phyloP scores from a whole-genome alignment of 345 rosid species.

The Eucalyptus sp. region DNA sequence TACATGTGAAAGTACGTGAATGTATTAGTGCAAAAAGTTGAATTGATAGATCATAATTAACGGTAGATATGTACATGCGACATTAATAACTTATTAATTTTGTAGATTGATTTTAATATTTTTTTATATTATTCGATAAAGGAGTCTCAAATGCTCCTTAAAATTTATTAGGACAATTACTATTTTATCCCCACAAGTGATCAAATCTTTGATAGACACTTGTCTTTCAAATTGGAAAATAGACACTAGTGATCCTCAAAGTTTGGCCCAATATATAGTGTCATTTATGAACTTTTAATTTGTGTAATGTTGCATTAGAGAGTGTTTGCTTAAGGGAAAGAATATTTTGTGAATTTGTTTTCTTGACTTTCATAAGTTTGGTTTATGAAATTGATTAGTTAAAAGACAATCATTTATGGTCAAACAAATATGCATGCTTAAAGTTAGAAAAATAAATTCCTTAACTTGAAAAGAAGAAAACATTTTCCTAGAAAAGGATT shows the following conservation, averaged over 20 bases:
- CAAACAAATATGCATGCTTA: too few relatives aligned
- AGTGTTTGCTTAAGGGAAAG: too few relatives aligned
- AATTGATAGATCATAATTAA: background rate
- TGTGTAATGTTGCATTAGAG: background rate
- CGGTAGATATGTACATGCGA: background rate
- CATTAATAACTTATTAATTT: background rate
- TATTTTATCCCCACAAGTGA: background rate
- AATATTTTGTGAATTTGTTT: too few relatives aligned
- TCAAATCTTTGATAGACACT: background rate
- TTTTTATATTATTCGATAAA: background rate
- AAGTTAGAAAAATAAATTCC: too few relatives aligned
- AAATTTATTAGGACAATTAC: background rate
- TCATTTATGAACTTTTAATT: too few relatives aligned
- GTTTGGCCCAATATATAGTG: background rate
- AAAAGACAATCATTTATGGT: too few relatives aligned
- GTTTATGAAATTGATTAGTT: too few relatives aligned
- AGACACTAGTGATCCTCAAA: rapidly evolving
- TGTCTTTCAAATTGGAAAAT: slow-evolving; percentile 55
- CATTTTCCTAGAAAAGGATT: too few relatives aligned
- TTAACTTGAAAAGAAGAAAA: too few relatives aligned
- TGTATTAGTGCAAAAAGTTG: background rate
- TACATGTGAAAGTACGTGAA: background rate
- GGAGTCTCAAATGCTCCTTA: background rate
- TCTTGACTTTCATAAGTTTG: too few relatives aligned
- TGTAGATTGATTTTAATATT: background rate